Conservation (phyloP, 2,329 filamentous ascomycete genomes). For the Lasiodiplodia hormozganensis region DNA sequence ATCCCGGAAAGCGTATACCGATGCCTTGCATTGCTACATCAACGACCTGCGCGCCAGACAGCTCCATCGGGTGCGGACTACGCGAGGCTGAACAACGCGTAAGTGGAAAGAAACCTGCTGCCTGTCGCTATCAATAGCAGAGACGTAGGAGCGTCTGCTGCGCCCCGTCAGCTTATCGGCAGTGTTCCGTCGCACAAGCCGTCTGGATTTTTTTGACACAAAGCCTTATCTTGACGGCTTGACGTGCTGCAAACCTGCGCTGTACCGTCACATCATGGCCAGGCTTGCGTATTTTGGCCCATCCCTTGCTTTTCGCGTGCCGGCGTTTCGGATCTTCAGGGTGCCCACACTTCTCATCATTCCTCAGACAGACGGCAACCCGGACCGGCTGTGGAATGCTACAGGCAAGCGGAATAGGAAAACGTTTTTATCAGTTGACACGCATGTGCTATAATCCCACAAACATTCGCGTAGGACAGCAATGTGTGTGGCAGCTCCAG, state of each 20-base stretch:
- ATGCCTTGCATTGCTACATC: background rate
- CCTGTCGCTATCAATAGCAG: too few relatives aligned
- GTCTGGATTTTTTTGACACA: background rate
- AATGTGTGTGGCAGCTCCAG: background rate
- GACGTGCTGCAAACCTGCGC: background rate
- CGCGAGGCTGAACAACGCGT: too few relatives aligned
- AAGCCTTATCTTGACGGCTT: background rate
- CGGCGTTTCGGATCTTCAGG: background rate
- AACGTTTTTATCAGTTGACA: background rate
- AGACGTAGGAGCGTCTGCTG: background rate
- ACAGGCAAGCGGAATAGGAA: background rate
- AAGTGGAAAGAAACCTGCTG: too few relatives aligned
- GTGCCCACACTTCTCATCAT: background rate
- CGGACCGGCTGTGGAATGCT: conserved; percentile 5
- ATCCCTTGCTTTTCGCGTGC: background rate
- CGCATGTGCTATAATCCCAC: background rate
- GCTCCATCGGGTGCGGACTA: too few relatives aligned
- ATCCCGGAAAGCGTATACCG: background rate
- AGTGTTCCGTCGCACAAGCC: background rate
- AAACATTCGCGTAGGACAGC: background rate
- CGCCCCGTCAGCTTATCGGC: background rate
- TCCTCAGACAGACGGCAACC: background rate
- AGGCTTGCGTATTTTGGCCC: background rate
- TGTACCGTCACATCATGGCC: background rate
- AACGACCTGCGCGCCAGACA: background rate